phyloP scores from a whole-genome alignment of 768 basidiomycete species.

The Leccinellum albellum region DNA sequence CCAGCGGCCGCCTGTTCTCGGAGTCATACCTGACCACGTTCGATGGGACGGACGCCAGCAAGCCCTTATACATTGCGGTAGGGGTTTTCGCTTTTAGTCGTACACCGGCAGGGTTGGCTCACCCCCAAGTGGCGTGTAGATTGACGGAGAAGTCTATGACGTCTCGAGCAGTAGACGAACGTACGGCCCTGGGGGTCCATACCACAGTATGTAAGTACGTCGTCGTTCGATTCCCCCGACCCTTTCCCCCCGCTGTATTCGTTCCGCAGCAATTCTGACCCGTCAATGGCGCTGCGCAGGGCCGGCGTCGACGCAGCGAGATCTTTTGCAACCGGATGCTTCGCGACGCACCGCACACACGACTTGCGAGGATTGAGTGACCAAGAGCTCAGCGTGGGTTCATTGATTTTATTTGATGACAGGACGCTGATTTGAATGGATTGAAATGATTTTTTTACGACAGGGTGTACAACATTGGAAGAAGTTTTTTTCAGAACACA shows the following conservation, averaged over 20 bases:
- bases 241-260: not conserved
- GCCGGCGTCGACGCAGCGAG: conserved; percentile 88
- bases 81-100: conserved; percentile 25
- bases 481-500: conserved; percentile 78
- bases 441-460: not conserved
- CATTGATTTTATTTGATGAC: not conserved
- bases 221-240: not conserved
- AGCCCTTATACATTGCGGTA: conserved; percentile 84
- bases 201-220: conserved; percentile 57
- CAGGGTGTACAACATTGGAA: conserved; percentile 88
- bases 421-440: not conserved
- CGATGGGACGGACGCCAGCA: conserved; percentile 62
- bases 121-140: conserved; percentile 42
- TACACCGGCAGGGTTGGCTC: not conserved
- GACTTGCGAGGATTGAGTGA: conserved; percentile 81
- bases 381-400: conserved; percentile 63
- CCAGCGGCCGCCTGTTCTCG: conserved; percentile 68
- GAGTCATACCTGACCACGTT: conserved; percentile 61
- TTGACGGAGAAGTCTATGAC: conserved; percentile 91
- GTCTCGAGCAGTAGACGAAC: conserved; percentile 70
- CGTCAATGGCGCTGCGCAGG: conserved; percentile 36
- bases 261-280: conserved; percentile 23
- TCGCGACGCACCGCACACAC: conserved; percentile 85
- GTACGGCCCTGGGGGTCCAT: conserved; percentile 89
- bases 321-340: conserved; percentile 92